These are phyloP conservation scores for Lithospermum erythrorhizon DNA, from an alignment of 257 asterid species.

Conservation along the genomic window DNA sequence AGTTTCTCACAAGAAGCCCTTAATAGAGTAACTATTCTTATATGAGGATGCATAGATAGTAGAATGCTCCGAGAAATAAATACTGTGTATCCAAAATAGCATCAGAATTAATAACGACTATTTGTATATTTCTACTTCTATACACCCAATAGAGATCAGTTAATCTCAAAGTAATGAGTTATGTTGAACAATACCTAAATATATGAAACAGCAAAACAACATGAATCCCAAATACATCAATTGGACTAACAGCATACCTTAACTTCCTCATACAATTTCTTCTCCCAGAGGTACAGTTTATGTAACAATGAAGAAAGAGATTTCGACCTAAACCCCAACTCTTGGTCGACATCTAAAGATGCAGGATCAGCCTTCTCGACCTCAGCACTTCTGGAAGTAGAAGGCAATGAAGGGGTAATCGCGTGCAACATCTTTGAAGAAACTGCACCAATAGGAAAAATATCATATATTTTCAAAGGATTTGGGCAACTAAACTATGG, in stretches of 20 bases:
- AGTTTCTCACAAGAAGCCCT: too few species aligned
- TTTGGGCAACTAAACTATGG: neutral
- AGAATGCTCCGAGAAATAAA: too few species aligned
- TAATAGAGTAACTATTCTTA: too few species aligned
- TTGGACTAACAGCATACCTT: conserved; percentile 43
- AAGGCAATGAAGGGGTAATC: conserved; percentile 37
- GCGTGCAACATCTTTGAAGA: conserved; percentile 72
- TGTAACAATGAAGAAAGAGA: conserved; percentile 81
- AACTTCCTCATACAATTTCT: conserved; percentile 87
- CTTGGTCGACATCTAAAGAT: conserved; percentile 41
- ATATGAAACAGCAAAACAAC: neutral
- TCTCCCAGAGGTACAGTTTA: conserved; percentile 91
- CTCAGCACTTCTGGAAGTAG: conserved; percentile 39
- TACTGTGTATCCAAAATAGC: too few species aligned
- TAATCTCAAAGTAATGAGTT: neutral
- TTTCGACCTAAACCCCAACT: conserved; percentile 48
- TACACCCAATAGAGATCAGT: too few species aligned
- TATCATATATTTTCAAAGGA: too few species aligned
- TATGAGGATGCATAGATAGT: too few species aligned
- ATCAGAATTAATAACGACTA: too few species aligned
- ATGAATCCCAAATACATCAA: neutral
- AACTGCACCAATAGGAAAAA: conserved; percentile 32
- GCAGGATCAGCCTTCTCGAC: conserved; percentile 38
- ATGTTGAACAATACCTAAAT: neutral
- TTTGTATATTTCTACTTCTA: too few species aligned